phyloP scores from a whole-genome alignment of 225 moss, liverwort and hornwort species.

The Bryum argenteum region DNA sequence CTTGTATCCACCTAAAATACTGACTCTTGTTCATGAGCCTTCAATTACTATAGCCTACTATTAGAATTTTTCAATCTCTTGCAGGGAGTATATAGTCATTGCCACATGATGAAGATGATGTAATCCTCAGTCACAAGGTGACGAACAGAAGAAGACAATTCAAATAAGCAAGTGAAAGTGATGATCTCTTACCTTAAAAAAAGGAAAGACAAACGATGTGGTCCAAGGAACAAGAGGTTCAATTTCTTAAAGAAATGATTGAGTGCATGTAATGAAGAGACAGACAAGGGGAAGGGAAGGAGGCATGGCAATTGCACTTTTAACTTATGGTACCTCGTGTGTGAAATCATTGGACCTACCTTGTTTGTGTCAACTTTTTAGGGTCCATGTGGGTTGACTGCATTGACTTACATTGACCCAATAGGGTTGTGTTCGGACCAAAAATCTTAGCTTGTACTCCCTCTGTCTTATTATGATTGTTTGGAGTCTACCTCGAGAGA shows the following conservation, averaged over 20 bases:
- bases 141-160: not conserved
- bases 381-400: not conserved
- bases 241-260: not conserved
- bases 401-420: not conserved
- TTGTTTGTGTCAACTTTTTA: not conserved
- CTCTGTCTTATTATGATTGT: too few species aligned
- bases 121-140: too few species aligned
- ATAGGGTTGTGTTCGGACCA: not conserved
- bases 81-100: not conserved
- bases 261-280: not conserved
- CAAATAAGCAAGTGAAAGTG: not conserved
- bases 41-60: too few species aligned
- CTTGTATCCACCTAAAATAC: too few species aligned
- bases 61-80: too few species aligned
- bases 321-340: not conserved
- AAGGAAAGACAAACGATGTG: not conserved
- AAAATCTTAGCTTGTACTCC: too few species aligned
- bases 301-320: not conserved
- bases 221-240: not conserved
- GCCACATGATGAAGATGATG: not conserved
- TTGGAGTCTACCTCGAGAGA: too few species aligned
- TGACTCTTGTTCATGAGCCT: too few species aligned
- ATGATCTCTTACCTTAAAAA: not conserved
- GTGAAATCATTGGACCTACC: not conserved
- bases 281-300: too few species aligned